Evolutionary conservation across 148 eudicot species (phyloP), one percentile per base, ranked within the genome.

Genomic region (Fallopia convolvulus): DNA sequence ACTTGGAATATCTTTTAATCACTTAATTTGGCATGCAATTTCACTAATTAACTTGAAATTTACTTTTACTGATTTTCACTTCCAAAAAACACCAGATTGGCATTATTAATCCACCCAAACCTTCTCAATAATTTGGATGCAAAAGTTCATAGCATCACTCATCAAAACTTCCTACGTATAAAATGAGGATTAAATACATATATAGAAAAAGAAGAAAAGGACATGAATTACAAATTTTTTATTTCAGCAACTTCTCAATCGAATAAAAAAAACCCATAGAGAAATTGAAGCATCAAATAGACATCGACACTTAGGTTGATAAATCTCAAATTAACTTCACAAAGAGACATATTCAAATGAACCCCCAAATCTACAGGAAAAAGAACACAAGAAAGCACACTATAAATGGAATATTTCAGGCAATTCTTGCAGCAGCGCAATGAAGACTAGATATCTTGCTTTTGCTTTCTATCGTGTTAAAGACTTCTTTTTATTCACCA

Each of bases 1-100:
- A 36, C 3, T 32, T 65, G 18, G n/a, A 65, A 26, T 26, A 26
- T 26, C 30, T 26, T 26, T 26, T 26, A 26, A 26, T 26, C 39
- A 36, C 39, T 36, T 36, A 36, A 36, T 36, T 36, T 36, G 39
- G 39, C 39, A 36, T 36, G 39, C 3, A 36, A 3, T 36, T 4
- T 36, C 4, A 36, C 39, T 36, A 36, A 36, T 4, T 32, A 65
- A 12, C 40, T 66, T 33, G 39, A 3, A 33, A 36, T 36, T 3
- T 4, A 36, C 39, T 36, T 36, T 36, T 36, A 36, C 0, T 36
- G 2, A 36, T 2, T 2, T 88, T 89, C 97, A 90, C 90, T 72
- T n/a, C 26, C 18, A 20, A 41, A 41, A 12, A 18, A 36, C 42
- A 70, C 41, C 14, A 70, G 46, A 20, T 42, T 33, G 39, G 2